Percentiles rank a stretch among this genome's conserved stretches.
phyloP scores from a whole-genome alignment of 805 yeast genomes.

The Saccharomycopsis sp. region DNA sequence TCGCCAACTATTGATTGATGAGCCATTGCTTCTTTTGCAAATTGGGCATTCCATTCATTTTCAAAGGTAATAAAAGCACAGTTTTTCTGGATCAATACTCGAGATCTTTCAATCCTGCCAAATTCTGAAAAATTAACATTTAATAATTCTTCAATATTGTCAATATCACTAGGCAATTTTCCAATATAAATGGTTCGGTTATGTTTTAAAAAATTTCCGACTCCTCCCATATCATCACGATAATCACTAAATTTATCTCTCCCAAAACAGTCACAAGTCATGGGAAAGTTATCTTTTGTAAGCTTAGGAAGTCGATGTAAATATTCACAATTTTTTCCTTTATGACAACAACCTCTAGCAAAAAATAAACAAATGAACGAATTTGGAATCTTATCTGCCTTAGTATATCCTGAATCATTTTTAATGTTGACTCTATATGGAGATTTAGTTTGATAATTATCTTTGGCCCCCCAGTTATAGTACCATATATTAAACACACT shows the following conservation, averaged over 20 bases:
- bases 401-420: conserved; percentile 67
- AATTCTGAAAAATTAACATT: conserved; percentile 53
- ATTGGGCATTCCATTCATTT: conserved; percentile 71
- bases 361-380: conserved; percentile 67
- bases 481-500: conserved; percentile 81
- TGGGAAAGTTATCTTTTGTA: conserved; percentile 43
- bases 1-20: conserved; percentile 62
- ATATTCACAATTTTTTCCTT: conserved; percentile 67
- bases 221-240: conserved; percentile 90
- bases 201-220: conserved; percentile 64
- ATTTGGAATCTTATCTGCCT: conserved; percentile 38
- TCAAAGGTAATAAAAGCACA: conserved; percentile 73
- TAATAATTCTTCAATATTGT: conserved; percentile 24
- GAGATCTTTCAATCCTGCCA: conserved; percentile 63
- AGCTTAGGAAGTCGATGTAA: conserved; percentile 63
- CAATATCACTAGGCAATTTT: conserved; percentile 33
- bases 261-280: conserved; percentile 84
- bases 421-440: conserved; percentile 50
- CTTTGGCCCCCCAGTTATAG: conserved; percentile 80
- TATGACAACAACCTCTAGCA: conserved; percentile 79
- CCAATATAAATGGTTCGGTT: conserved; percentile 76
- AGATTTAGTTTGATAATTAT: conserved; percentile 33
- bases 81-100: conserved; percentile 48
- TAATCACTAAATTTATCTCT: conserved; percentile 75
- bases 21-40: conserved; percentile 92